Conservation (phyloP, 1,139 yeast species). For the Candida buenavistaensis region DNA sequence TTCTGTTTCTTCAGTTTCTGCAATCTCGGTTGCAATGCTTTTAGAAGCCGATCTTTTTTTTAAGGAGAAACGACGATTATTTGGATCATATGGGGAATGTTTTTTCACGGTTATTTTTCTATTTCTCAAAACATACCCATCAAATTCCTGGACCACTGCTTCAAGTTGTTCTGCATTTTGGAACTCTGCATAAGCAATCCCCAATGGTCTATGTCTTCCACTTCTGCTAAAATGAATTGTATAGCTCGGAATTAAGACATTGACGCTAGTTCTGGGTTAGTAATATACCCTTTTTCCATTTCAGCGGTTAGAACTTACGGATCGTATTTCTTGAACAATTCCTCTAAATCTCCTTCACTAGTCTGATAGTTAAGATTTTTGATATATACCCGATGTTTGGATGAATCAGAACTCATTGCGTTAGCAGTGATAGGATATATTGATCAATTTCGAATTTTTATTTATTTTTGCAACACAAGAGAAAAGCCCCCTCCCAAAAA, state of each 20-base stretch:
- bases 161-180: constrained; percentile 49
- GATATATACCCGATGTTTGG: constrained; percentile 60
- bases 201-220: constrained; percentile 49
- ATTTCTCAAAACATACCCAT: constrained; percentile 40
- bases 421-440: no score
- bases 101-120: constrained; percentile 37
- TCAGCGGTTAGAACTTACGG: constrained; percentile 14
- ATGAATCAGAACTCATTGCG: constrained; percentile 5
- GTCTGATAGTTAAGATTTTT: constrained; percentile 80
- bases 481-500: no score
- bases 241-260: constrained; percentile 55
- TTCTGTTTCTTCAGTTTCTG: constrained; percentile 1
- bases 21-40: neutral
- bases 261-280: constrained; percentile 24
- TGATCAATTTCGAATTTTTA: no score
- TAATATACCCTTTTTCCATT: no score
- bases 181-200: constrained; percentile 68
- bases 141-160: constrained; percentile 40
- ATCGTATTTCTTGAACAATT: constrained; percentile 66
- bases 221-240: constrained; percentile 47
- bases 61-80: constrained; percentile 10
- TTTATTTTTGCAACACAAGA: constrained; percentile 3
- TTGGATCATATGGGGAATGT: constrained; percentile 42
- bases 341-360: constrained; percentile 70
- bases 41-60: constrained; percentile 1